phyloP scores from a whole-genome alignment of 148 eudicot species.

The Amaranthus hypochondriacus region DNA sequence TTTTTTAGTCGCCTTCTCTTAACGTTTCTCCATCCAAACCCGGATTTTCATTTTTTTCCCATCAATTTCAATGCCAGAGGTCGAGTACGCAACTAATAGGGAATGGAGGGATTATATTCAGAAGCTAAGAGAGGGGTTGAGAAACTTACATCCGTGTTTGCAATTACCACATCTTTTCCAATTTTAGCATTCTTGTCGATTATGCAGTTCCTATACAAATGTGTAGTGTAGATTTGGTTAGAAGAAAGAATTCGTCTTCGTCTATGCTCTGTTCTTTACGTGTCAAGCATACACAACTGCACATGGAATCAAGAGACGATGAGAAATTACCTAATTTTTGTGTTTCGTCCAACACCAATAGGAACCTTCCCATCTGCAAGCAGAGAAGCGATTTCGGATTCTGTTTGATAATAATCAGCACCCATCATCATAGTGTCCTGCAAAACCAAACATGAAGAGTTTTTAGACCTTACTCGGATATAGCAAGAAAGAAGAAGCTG shows the following conservation, averaged over 20 bases:
- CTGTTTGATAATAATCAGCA: constrained; percentile 93
- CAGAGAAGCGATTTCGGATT: constrained; percentile 69
- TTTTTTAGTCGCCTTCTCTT: background rate
- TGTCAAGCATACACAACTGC: background rate
- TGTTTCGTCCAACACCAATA: constrained; percentile 82
- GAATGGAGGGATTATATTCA: background rate
- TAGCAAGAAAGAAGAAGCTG: background rate
- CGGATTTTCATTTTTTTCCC: too few relatives aligned
- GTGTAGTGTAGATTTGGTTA: background rate
- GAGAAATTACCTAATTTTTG: constrained; percentile 60
- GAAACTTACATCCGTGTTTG: constrained; percentile 65
- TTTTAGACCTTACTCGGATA: background rate
- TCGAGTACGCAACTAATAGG: too few relatives aligned
- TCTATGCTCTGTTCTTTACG: background rate
- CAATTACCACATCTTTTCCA: constrained; percentile 71
- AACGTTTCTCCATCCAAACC: too few relatives aligned
- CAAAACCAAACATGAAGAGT: background rate
- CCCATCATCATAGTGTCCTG: constrained; percentile 97
- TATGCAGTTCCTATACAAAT: constrained; percentile 69
- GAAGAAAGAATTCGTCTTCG: background rate
- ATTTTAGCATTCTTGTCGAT: constrained; percentile 98
- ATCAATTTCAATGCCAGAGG: too few relatives aligned
- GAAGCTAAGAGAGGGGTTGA: background rate
- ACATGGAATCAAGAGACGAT: background rate
- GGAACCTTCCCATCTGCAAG: constrained; percentile 81